Evolutionary conservation across 2,329 filamentous ascomycete genomes (phyloP).

Genomic region (Didymella arachidicola): DNA sequence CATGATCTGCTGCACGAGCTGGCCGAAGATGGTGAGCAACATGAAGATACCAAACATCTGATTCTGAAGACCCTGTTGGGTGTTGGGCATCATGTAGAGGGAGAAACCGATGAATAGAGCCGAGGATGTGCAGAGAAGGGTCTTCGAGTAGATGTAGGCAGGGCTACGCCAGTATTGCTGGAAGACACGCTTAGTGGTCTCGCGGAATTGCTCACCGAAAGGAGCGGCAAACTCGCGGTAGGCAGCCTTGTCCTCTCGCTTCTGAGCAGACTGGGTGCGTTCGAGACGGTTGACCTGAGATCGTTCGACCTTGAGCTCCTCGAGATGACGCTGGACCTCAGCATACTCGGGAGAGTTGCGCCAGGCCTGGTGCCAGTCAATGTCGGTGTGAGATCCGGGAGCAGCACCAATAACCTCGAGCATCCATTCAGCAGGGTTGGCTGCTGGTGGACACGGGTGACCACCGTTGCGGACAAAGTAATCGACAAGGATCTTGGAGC

Average conservation of each 20-base stretch:
- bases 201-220: slow-evolving; percentile 70
- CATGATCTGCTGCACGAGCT: slow-evolving; percentile 82
- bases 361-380: slow-evolving; percentile 61
- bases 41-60: slow-evolving; percentile 89
- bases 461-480: slow-evolving; percentile 82
- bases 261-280: slow-evolving; percentile 52
- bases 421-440: slow-evolving; percentile 88
- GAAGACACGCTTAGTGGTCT: slow-evolving; percentile 78
- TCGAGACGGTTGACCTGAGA: slow-evolving; percentile 41
- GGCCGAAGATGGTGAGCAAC: slow-evolving; percentile 79
- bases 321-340: slow-evolving; percentile 56
- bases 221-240: slow-evolving; percentile 84
- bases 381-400: slow-evolving; percentile 58
- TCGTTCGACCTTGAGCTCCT: slow-evolving; percentile 54
- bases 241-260: slow-evolving; percentile 59
- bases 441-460: slow-evolving; percentile 67
- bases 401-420: slow-evolving; percentile 63
- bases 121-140: slow-evolving; percentile 68
- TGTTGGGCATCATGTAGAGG: slow-evolving; percentile 76
- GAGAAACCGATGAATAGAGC: slow-evolving; percentile 84
- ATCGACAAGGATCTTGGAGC: slow-evolving; percentile 70
- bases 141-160: slow-evolving; percentile 86
- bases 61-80: slow-evolving; percentile 81
- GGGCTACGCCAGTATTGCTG: slow-evolving; percentile 93
- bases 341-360: slow-evolving; percentile 57